Evolutionary conservation across 129 eudicot genomes (phyloP), one percentile per base, ranked within the genome.

Genomic region (Flaveria trinervia): DNA sequence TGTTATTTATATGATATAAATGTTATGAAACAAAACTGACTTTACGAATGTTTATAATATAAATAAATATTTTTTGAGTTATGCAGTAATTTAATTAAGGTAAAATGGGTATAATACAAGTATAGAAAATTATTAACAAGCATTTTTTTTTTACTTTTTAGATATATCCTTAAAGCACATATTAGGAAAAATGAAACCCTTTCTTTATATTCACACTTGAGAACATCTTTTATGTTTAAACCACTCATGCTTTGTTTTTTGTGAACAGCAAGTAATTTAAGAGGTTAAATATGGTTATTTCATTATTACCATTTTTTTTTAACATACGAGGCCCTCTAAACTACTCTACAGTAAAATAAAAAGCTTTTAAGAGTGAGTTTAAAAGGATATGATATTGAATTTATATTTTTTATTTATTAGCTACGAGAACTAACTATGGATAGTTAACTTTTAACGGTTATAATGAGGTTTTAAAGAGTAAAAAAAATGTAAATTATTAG

Each of bases 401-500:
- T 64, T 65, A 1, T 33, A 16, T 65, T 33, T 49, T 14, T 3
- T 14, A 33, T 30, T 30, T 13, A 64, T 28, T 28, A 64, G 28
- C 33, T 5, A 62, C 7, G 26, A 23, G 41, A 69, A 46, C 49
- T 13, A 1, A 5, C 23, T 45, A 5, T 18, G 48, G 59, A 20
- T 20, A 20, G 22, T 20, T 46, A 69, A 73, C 22, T 73, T 57
- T 57, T 64, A 70, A 70, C 82, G 77, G 73, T 72, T 79, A 65
- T 61, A 79, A 65, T 62, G 71, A 33, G 28, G 45, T 54, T 72
- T 50, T 43, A 41, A n/a, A 72, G 50, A 8, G 74, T 64, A 51
- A 72, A 14, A 70, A 1, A 8, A 72, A 75, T 77, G 85, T 79
- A 81, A 86, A 79, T 23, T 64, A 79, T 64, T 65, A 68, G 65